A percentile compares a stretch with the other conserved stretches of the same genome.
phyloP scores from a whole-genome alignment of 345 rosid genomes.

The Odontarrhena argentea region DNA sequence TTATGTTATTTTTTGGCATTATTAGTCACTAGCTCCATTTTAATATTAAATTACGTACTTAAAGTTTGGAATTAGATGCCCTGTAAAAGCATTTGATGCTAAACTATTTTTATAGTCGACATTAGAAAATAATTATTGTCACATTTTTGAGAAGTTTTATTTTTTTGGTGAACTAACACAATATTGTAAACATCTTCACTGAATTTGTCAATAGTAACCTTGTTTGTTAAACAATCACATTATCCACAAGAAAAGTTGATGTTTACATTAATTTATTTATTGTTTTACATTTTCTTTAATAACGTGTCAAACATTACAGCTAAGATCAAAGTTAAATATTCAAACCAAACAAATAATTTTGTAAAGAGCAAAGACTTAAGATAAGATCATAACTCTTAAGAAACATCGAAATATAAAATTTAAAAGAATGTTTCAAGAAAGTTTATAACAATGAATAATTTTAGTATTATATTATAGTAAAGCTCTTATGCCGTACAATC shows the following conservation, averaged over 20 bases:
- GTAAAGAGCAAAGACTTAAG: neutral
- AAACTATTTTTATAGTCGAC: neutral
- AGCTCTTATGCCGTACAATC: conserved; percentile 26
- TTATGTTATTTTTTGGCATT: neutral
- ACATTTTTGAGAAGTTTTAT: neutral
- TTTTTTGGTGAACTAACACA: neutral
- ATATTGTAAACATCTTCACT: neutral
- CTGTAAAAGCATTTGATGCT: conserved; percentile 1
- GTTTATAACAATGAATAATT: conserved; percentile 19
- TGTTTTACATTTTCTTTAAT: conserved; percentile 27
- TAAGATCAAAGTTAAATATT: neutral
- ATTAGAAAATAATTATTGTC: neutral
- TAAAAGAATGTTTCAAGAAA: conserved; percentile 23
- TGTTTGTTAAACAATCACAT: neutral
- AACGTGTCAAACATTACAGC: conserved; percentile 28
- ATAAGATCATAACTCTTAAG: conserved; percentile 18
- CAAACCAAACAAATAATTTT: conserved; percentile 2
- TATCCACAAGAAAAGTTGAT: neutral
- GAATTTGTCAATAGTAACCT: conserved; percentile 27
- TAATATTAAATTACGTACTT: conserved; percentile 4
- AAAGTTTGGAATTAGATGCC: conserved; percentile 32
- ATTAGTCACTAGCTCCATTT: conserved; percentile 5
- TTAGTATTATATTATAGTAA: conserved; percentile 21
- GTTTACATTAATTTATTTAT: neutral
- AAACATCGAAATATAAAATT: neutral